Evolutionary conservation across 257 asterid genomes (phyloP).

Genomic region (Nyctanthes arbortristis): DNA sequence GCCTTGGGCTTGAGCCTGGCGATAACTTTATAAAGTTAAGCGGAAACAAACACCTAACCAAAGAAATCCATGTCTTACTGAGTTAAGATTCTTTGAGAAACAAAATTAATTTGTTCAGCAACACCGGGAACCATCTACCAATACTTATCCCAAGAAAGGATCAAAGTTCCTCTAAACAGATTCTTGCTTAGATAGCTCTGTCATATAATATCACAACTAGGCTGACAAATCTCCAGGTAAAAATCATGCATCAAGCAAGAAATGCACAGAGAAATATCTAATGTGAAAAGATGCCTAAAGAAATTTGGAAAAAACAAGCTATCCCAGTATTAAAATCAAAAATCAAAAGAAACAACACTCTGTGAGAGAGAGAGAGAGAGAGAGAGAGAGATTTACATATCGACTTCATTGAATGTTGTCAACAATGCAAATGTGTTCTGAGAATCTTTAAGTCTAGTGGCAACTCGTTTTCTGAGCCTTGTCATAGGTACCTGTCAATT

Average conservation of each 20-base stretch:
- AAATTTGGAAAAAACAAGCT: slow-evolving; percentile 4
- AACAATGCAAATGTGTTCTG: slow-evolving; percentile 94
- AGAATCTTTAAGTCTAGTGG: slow-evolving; percentile 91
- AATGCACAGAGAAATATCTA: slow-evolving; percentile 6
- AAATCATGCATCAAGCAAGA: slow-evolving; percentile 16
- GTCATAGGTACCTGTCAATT: slow-evolving; percentile 89
- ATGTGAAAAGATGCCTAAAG: neutral
- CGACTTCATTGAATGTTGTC: slow-evolving; percentile 98
- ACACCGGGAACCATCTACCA: neutral
- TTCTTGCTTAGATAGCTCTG: too few species aligned
- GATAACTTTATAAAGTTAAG: slow-evolving; percentile 16
- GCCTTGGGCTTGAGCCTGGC: too few species aligned
- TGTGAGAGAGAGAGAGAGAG: neutral
- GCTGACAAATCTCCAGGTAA: slow-evolving; percentile 8
- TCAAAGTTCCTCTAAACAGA: too few species aligned
- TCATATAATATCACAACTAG: neutral
- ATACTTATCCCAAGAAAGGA: neutral
- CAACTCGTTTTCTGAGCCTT: slow-evolving; percentile 92
- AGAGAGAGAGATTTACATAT: slow-evolving; percentile 62
- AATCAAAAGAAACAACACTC: slow-evolving; percentile 1
- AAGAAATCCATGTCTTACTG: neutral
- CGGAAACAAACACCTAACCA: neutral
- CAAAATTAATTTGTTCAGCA: too few species aligned
- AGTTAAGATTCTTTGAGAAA: neutral
- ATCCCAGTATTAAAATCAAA: slow-evolving; percentile 10